These are phyloP conservation scores for Chalciporus sphaerocephalus DNA, from an alignment of 768 basidiomycete genomes.

Conservation along the genomic window DNA sequence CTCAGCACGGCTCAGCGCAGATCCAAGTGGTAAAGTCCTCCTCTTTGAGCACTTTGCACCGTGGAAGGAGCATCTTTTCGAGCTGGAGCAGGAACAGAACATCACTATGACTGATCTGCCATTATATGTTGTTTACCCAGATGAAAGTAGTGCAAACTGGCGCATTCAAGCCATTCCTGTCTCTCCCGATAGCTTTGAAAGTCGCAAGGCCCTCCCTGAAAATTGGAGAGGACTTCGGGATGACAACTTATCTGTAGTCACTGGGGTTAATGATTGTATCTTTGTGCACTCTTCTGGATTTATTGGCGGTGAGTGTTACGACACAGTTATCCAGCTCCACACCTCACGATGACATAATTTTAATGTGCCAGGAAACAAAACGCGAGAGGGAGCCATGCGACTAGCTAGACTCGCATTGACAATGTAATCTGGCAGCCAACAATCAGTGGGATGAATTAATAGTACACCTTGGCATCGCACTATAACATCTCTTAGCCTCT, in stretches of 20 bases:
- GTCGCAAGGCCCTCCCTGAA: constrained; percentile 89
- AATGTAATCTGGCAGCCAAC: constrained; percentile 23
- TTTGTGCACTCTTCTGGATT: constrained; percentile 97
- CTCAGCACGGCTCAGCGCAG: constrained; percentile 50
- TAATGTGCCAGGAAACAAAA: constrained; percentile 66
- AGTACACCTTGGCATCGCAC: background rate
- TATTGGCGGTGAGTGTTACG: constrained; percentile 71
- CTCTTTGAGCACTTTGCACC: constrained; percentile 77
- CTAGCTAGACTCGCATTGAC: constrained; percentile 69
- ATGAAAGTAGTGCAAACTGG: constrained; percentile 74
- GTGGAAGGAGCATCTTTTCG: constrained; percentile 96
- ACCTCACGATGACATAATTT: constrained; percentile 7
- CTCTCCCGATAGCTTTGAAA: constrained; percentile 79
- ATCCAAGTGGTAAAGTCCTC: constrained; percentile 73
- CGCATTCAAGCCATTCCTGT: constrained; percentile 89
- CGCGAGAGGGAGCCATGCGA: constrained; percentile 79
- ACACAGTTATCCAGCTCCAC: constrained; percentile 3
- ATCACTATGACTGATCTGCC: constrained; percentile 50
- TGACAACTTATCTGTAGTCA: constrained; percentile 64
- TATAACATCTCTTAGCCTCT: background rate
- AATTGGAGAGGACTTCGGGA: constrained; percentile 91
- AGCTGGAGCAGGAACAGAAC: constrained; percentile 62
- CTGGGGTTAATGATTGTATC: constrained; percentile 77
- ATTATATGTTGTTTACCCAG: constrained; percentile 86
- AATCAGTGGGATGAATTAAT: no score